Base-by-base conservation (phyloP, 805 yeast species). In the Alloascoidea africana region DNA sequence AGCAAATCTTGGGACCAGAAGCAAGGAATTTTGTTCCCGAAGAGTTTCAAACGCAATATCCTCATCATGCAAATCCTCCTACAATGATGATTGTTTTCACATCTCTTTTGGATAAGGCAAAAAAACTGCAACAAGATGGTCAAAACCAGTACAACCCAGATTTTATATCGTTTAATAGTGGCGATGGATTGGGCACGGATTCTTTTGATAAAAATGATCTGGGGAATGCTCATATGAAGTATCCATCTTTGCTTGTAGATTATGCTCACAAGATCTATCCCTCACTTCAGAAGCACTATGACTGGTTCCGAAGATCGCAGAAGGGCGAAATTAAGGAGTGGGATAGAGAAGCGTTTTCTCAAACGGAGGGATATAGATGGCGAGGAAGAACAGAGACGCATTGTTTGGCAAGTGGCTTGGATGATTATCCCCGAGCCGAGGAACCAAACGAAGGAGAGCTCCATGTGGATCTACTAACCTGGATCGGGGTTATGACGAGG, bases 11-110 rank as follows among this genome's bases (percentile, higher is more conserved):
- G 34, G 98, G 98, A 1, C 76, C 75, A 4, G 97, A 91, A 54
- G 86, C 89, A 30, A 70, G 97, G 52, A 68, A 80, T 34, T 75
- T 80, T 49, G 97, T 91, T 3, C 97, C 97, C 0, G 61, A 53
- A 4, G 83, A 80, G 44, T 89, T 89, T 53, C 78, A 70, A 46
- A 79, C 74, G 6, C 98, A 91, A 58, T 81, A 80, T 53, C 93
- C 94, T 3, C 70, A 76, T 41, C 78, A 83, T 50, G 96, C 96
- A 5, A 91, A 89, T 47, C 98, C 98, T 1, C 98, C 98, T 14
- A 91, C 97, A 0, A 56, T 91, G 48, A 73, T 89, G 72, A 64
- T 89, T 44, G 73, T 74, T 0, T 76, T 82, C 46, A 68, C 68
- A 39, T 74, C 68, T 45, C 60, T 75, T 47, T 60, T 75, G 32